These are phyloP conservation scores for Xylariaceae sp. DNA, from an alignment of 2,329 filamentous ascomycete species.

Conservation along the genomic window DNA sequence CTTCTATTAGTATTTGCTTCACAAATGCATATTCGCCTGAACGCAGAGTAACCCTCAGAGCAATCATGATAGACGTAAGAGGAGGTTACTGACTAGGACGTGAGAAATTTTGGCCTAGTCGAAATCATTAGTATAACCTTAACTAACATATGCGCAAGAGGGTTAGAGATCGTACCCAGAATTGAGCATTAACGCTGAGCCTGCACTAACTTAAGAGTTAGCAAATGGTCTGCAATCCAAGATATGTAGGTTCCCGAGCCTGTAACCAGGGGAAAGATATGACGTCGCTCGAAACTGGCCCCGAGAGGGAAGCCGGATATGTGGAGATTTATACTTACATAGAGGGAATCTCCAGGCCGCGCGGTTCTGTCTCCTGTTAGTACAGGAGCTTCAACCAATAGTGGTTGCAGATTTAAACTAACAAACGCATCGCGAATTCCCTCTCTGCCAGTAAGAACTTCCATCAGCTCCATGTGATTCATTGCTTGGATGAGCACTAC, in stretches of 20 bases:
- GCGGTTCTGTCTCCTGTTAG: conserved; percentile 52
- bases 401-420: neutral
- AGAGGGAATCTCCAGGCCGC: conserved; percentile 80
- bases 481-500: conserved; percentile 56
- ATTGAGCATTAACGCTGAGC: conserved; percentile 89
- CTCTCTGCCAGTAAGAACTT: conserved; percentile 6
- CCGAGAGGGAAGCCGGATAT: neutral
- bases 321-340: conserved; percentile 39
- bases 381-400: neutral
- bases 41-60: neutral
- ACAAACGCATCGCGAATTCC: conserved; percentile 21
- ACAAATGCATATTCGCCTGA: neutral
- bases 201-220: conserved; percentile 47
- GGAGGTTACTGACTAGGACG: conserved; percentile 17
- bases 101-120: conserved; percentile 36
- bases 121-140: conserved; percentile 29
- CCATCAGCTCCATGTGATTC: neutral
- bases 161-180: conserved; percentile 57
- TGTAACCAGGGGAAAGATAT: neutral
- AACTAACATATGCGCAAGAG: neutral
- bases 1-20: neutral
- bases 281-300: neutral
- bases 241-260: neutral
- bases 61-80: neutral
- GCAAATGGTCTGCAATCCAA: neutral